Evolutionary conservation across 177 flowering plant species (phyloP), one percentile per base, ranked within the genome.

Genomic region (Viscum album): DNA sequence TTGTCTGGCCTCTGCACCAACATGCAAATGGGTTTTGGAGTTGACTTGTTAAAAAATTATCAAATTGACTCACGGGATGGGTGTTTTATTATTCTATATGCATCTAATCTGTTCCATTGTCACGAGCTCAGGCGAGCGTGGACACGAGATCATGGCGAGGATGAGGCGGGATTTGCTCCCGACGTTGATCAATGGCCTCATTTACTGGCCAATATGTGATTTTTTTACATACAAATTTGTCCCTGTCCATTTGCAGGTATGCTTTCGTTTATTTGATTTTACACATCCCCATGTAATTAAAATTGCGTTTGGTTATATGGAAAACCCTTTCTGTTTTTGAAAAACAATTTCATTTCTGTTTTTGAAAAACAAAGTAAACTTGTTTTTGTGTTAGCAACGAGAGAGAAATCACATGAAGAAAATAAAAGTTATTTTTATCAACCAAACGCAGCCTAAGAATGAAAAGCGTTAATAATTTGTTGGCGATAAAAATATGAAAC

Each of bases 201-300:
- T 79, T 47, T 87, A 70, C 68, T 84, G 89, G 91, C 86, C 89
- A 2, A 4, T 76, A 21, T 87, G 89, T 72, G 89, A 86, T 77
- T 86, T 83, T 68, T 47, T 83, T 24, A 86, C 83, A 1, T 83
- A 66, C 76, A 85, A 76, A 62, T 77, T 78, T 56, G 43, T 79
- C 43, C 88, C 86, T 12, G 93, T 88, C 63, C 86, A 85, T 71
- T 72, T 88, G 70, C 98, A 94, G 92, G 98, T 88, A 80, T 45
- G 68, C 56, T 35, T 21, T 6, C n/a, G 32, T 5, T 43, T 45
- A 33, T n/a, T 24, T 15, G 8, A 7, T 30, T 64, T 52, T 81
- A 79, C 62, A 72, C 82, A 30, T 85, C 82, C 81, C 85, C 81
- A 73, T 8, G 28, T 10, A n/a, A n/a, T n/a, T n/a, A n/a, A n/a